phyloP scores from a whole-genome alignment of 768 basidiomycete genomes.

The Cantharellus anzutake region DNA sequence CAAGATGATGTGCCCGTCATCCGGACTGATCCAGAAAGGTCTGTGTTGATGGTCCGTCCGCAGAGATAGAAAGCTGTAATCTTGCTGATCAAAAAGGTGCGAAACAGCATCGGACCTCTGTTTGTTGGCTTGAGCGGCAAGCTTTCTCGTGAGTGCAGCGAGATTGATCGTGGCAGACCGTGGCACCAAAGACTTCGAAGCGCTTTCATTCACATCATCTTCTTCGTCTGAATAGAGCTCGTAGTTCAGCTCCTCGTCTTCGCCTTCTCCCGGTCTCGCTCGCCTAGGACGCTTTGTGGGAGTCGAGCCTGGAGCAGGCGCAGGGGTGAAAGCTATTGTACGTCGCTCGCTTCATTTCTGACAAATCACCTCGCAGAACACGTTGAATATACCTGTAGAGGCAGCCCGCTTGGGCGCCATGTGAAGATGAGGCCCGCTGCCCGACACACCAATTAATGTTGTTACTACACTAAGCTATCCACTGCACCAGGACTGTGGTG shows the following conservation, averaged over 20 bases:
- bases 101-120: conserved; percentile 16
- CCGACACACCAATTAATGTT: background rate
- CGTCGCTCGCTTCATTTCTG: background rate
- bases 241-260: conserved; percentile 2
- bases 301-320: background rate
- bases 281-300: background rate
- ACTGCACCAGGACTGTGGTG: no score
- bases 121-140: conserved; percentile 40
- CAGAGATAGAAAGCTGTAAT: conserved; percentile 71
- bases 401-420: conserved; percentile 5
- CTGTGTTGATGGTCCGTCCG: conserved; percentile 83
- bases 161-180: conserved; percentile 58
- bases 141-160: conserved; percentile 61
- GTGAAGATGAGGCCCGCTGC: background rate
- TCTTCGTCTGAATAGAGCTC: conserved; percentile 1
- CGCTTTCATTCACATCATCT: background rate
- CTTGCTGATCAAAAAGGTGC: conserved; percentile 41
- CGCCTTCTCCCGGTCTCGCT: background rate
- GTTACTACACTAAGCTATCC: background rate
- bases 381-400: background rate
- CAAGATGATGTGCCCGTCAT: conserved; percentile 82
- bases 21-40: conserved; percentile 91
- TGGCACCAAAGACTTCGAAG: conserved; percentile 27
- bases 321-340: background rate
- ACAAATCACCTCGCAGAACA: background rate